Conservation (phyloP, 2,329 filamentous ascomycete species). For the Cryoendolithus antarcticus region DNA sequence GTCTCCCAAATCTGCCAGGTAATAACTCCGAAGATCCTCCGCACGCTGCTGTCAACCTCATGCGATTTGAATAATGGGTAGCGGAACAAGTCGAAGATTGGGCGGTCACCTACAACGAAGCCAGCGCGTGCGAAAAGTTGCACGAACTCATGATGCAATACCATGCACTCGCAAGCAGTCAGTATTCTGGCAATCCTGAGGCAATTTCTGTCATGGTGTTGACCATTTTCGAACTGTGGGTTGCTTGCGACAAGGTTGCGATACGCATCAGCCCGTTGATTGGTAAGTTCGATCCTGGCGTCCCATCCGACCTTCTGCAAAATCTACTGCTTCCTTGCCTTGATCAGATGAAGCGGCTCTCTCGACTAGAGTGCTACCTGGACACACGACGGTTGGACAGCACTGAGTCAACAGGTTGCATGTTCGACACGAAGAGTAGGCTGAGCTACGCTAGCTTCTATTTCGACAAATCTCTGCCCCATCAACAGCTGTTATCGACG, state of each 20-base stretch:
- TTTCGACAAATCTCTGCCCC: constrained; percentile 23
- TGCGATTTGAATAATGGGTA: constrained; percentile 12
- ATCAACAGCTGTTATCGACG: constrained; percentile 12
- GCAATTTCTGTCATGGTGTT: constrained; percentile 43
- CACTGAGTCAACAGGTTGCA: constrained; percentile 29
- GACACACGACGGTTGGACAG: constrained; percentile 21
- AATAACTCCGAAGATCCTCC: neutral
- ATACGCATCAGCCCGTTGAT: constrained; percentile 36
- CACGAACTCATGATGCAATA: constrained; percentile 9
- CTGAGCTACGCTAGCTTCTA: constrained; percentile 34
- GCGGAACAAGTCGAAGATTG: constrained; percentile 8
- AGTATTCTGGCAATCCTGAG: constrained; percentile 35
- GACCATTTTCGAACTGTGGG: constrained; percentile 46
- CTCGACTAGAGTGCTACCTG: constrained; percentile 40
- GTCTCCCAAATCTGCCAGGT: constrained; percentile 8
- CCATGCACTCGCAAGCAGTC: constrained; percentile 11
- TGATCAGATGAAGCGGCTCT: constrained; percentile 40
- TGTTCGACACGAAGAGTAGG: constrained; percentile 27
- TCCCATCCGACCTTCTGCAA: constrained; percentile 40
- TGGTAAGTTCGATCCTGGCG: constrained; percentile 37
- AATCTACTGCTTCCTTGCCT: constrained; percentile 39
- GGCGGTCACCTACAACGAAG: neutral
- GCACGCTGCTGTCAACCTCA: constrained; percentile 8
- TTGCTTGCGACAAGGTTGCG: constrained; percentile 41
- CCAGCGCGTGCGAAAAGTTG: constrained; percentile 5